phyloP scores from a whole-genome alignment of 305 asterid genomes.

The Rubia balearica region DNA sequence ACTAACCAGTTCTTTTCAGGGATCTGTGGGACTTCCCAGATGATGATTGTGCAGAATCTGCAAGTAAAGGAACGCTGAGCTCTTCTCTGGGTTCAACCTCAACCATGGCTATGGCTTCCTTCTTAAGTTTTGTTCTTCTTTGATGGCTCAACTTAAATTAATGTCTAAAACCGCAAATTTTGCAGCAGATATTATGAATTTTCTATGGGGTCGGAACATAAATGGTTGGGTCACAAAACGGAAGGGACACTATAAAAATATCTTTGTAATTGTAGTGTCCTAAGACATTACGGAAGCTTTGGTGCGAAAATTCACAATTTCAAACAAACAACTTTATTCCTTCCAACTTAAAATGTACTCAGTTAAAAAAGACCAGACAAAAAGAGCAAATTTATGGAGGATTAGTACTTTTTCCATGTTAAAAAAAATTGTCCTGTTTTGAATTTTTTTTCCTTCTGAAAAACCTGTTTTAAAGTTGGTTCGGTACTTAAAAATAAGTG shows the following conservation, averaged over 20 bases:
- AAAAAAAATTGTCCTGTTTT: neutral
- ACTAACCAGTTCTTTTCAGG: constrained; percentile 37
- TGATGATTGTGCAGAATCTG: constrained; percentile 35
- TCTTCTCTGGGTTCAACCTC: constrained; percentile 27
- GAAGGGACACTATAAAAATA: neutral
- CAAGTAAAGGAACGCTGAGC: constrained; percentile 26
- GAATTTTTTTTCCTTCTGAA: too few species aligned
- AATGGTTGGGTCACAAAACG: neutral
- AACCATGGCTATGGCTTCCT: constrained; percentile 30
- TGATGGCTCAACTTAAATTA: neutral
- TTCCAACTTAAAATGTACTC: neutral
- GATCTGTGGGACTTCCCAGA: constrained; percentile 27
- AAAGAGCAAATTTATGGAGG: neutral
- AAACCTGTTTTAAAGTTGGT: too few species aligned
- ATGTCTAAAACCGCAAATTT: neutral
- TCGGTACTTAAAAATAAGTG: too few species aligned
- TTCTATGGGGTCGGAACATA: neutral
- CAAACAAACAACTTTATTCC: neutral
- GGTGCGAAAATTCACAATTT: neutral
- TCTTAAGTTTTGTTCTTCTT: neutral
- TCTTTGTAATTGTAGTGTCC: neutral
- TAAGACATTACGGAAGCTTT: neutral
- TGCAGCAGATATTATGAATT: neutral
- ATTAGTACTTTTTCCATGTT: too few species aligned
- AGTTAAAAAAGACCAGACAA: neutral